Evolutionary conservation across 164 flowering plant species (phyloP), one percentile per base, ranked within the genome.

Genomic region (Nymphaea colorata): DNA sequence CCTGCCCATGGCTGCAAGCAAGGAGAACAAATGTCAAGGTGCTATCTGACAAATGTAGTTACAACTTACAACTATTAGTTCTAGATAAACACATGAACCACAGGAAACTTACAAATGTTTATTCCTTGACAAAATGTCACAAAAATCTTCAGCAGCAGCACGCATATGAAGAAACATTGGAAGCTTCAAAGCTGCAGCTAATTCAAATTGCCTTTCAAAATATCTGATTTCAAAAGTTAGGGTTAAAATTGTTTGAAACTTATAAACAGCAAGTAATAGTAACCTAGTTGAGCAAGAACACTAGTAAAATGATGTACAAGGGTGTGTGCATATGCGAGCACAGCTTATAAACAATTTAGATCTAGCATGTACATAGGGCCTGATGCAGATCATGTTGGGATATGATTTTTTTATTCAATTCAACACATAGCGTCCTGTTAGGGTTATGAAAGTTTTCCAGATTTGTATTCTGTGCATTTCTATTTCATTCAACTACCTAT

Each of bases 141-240:
- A 91, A 71, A 94, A 94, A 82, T 94, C 99, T 65, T 73, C 84
- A 68, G 92, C 89, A 67, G 99, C 99, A 59, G 92, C 96, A 69
- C 98, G 96, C 99, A 94, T 94, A 76, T 94, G 99, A 62, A 94
- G 82, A 81, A 94, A 94, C 99, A 94, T 90, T 7, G 99, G 99
- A 68, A 94, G 77, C 75, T 94, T 91, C 73, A 83, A 80, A 42
- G 83, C 82, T 81, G 82, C 42, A 44, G 99, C 93, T 70, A 94
- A 80, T 66, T 94, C 96, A 82, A 94, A 94, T 72, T 94, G 99
- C 88, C 86, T 94, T 79, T 88, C 96, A 74, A 91, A 94, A 72
- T 94, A 94, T 79, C 97, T 93, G 67, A 47, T 43, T 72, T 68
- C 15, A 14, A 69, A 14, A 5, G 47, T 7, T 7, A 47, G 53